Percentiles rank a stretch among this genome's conserved stretches.
phyloP scores from a whole-genome alignment of 768 basidiomycete species.

The Mycena albidolilacea region DNA sequence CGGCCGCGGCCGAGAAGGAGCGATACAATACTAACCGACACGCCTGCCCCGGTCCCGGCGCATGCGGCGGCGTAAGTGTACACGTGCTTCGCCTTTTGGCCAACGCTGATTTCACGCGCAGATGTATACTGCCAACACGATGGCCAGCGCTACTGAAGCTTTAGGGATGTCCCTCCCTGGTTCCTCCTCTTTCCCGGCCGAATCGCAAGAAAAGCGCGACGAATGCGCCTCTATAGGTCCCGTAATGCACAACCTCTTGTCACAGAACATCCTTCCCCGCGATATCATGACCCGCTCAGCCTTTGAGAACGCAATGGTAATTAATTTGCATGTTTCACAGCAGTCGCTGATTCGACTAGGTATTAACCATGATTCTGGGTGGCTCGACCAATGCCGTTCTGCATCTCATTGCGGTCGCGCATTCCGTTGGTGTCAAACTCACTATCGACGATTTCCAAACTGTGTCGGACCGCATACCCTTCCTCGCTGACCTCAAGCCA shows the following conservation, averaged over 20 bases:
- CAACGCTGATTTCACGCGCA: conserved; percentile 46
- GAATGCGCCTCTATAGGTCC: conserved; percentile 88
- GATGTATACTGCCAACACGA: conserved; percentile 99
- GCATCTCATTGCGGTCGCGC: conserved; percentile 97
- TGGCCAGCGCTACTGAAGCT: conserved; percentile 96
- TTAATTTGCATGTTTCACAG: conserved; percentile 30
- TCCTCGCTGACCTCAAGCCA: conserved; percentile 97
- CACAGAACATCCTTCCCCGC: conserved; percentile 92
- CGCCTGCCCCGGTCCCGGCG: conserved; percentile 97
- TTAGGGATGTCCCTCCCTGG: conserved; percentile 97
- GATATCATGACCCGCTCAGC: conserved; percentile 98
- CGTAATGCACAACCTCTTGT: conserved; percentile 89
- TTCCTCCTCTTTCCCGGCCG: conserved; percentile 97
- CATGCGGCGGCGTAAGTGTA: conserved; percentile 92
- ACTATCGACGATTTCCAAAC: conserved; percentile 93
- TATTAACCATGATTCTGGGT: conserved; percentile 96
- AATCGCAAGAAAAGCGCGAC: conserved; percentile 87
- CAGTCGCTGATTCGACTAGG: conserved; percentile 60
- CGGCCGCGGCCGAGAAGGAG: conserved; percentile 83
- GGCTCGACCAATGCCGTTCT: conserved; percentile 98
- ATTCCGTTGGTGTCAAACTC: conserved; percentile 92
- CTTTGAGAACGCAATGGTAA: conserved; percentile 98
- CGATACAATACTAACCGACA: conserved; percentile 92
- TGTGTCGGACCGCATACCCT: conserved; percentile 93
- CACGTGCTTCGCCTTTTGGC: neutral